Conservation (phyloP, 2,329 filamentous ascomycete species). For the Ascochyta viciae-villosae region DNA sequence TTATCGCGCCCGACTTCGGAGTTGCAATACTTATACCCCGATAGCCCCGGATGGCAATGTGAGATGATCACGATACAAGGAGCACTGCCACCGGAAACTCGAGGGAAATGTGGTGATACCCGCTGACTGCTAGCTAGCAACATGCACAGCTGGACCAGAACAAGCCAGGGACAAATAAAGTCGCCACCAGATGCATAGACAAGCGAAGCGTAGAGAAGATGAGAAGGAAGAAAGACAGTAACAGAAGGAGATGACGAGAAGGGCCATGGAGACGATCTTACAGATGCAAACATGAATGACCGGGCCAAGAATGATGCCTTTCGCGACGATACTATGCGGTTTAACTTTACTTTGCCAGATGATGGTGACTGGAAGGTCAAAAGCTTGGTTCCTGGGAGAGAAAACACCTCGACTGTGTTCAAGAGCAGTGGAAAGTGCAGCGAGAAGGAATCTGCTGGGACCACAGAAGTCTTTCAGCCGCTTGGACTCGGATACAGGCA, state of each 20-base stretch:
- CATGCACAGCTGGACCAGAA: background rate
- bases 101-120: too few relatives aligned
- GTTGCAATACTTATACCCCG: conserved; percentile 12
- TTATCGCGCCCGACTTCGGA: conserved; percentile 20
- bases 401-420: background rate
- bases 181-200: background rate
- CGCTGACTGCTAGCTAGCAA: background rate
- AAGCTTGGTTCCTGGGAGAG: too few relatives aligned
- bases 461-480: background rate
- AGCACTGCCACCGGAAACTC: background rate
- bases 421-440: background rate
- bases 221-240: conserved; percentile 8
- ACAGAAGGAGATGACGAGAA: background rate
- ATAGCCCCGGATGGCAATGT: background rate
- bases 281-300: too few relatives aligned
- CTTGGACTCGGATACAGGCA: background rate
- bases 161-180: background rate
- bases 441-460: background rate
- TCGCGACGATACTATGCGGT: background rate
- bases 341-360: background rate
- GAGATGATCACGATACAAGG: background rate
- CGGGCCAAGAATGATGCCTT: too few relatives aligned
- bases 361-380: background rate
- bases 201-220: background rate
- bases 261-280: too few relatives aligned